Evolutionary conservation across 2,329 filamentous ascomycete genomes (phyloP), one percentile per base, ranked within the genome.

Genomic region (Paracoccidioides lutzii): DNA sequence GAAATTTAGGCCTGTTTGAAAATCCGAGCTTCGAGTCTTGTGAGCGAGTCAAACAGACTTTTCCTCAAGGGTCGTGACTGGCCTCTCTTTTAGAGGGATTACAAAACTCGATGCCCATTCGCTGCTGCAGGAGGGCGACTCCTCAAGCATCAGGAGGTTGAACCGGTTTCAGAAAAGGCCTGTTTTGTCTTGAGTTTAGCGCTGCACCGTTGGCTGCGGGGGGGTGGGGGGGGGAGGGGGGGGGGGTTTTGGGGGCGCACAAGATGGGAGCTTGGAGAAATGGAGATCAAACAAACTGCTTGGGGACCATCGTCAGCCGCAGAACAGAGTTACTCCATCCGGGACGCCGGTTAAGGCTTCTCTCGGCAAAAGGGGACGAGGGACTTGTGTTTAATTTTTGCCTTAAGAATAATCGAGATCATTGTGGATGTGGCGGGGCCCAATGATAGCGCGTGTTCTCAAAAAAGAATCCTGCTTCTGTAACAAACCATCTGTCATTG

Each of bases 11-110:
- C 15, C 15, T 41, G 35, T 48, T 46, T 54, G 35, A 49, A 28
- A 42, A 49, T 30, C 32, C 33, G 15, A 32, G 15, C 32, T 15
- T 15, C 41, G 40, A 38, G 43, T 41, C 42, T 45, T 41, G 53
- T 54, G 52, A 54, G 53, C 53, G 53, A 54, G 53, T 54, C 43
- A 54, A 54, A 15, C 22, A 10, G 10, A 41, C 22, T 32, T n/a
- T n/a, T 32, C 49, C 22, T 12, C 22, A 33, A 12, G 15, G 22
- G 33, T 12, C 28, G 28, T 32, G 49, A 32, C 49, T 28, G 14
- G 37, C 15, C 22, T 12, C 22, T 30, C 30, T 40, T 3, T 10
- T 10, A 41, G 22, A 15, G 37, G 8, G 22, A 22, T 22, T 22
- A 15, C 49, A n/a, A 15, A 32, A 32, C 49, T 42, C 37, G 49